A percentile compares a stretch with the other conserved stretches of the same genome.
These are phyloP conservation scores for Fusarium guadeloupense DNA, from an alignment of 2,329 filamentous ascomycete genomes.

Conservation along the genomic window DNA sequence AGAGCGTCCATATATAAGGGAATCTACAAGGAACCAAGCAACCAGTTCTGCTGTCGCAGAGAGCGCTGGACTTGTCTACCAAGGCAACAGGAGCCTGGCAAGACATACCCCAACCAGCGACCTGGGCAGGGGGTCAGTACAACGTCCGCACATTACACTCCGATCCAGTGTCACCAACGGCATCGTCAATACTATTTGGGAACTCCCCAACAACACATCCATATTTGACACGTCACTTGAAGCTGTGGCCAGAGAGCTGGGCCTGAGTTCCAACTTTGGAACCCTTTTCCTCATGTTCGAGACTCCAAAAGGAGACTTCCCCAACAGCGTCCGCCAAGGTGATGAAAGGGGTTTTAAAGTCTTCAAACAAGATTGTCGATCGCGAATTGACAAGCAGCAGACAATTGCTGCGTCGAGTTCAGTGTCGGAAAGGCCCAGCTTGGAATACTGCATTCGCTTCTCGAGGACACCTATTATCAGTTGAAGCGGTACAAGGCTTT, in stretches of 20 bases:
- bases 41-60: background rate
- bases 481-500: background rate
- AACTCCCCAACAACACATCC: background rate
- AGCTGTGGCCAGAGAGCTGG: background rate
- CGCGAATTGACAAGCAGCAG: background rate
- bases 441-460: background rate
- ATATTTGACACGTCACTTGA: constrained; percentile 14
- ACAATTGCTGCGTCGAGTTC: background rate
- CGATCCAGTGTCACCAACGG: background rate
- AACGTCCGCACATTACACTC: background rate
- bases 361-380: background rate
- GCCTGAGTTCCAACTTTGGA: background rate
- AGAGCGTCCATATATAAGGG: background rate
- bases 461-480: background rate
- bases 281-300: background rate
- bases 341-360: background rate
- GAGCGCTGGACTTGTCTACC: too few species aligned
- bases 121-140: background rate
- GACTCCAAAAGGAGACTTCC: background rate
- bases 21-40: background rate
- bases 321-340: background rate
- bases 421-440: background rate
- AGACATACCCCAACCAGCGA: background rate
- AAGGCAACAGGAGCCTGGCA: background rate
- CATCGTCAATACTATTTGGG: background rate